These are phyloP conservation scores for Fusarium stilboides DNA, from an alignment of 2,329 filamentous ascomycete species.

Conservation along the genomic window DNA sequence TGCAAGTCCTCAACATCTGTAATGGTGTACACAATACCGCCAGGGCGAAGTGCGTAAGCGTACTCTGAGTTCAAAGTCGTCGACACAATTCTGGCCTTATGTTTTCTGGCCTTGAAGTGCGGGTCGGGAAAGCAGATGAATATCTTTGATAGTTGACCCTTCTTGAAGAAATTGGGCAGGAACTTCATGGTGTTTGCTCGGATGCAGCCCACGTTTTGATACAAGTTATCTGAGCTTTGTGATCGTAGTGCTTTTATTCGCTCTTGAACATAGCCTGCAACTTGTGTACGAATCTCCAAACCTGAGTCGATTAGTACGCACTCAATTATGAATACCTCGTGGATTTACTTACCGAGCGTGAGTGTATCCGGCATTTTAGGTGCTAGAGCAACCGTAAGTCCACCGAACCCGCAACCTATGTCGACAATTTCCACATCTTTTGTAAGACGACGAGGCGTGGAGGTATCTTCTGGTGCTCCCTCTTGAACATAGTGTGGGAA, in stretches of 20 bases:
- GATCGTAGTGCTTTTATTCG: constrained; percentile 85
- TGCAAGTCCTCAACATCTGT: constrained; percentile 97
- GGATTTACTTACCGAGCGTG: constrained; percentile 76
- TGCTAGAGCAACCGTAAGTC: constrained; percentile 87
- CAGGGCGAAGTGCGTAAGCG: constrained; percentile 86
- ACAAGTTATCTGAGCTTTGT: constrained; percentile 72
- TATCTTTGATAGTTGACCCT: constrained; percentile 86
- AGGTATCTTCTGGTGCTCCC: constrained; percentile 52
- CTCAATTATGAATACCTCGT: not conserved
- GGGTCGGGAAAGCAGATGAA: constrained; percentile 99
- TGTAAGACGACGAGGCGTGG: constrained; percentile 49
- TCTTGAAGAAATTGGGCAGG: constrained; percentile 95
- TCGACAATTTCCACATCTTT: constrained; percentile 92
- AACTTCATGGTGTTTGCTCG: constrained; percentile 99
- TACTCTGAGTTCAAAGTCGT: constrained; percentile 93
- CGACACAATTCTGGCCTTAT: constrained; percentile 96
- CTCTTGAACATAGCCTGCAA: constrained; percentile 91
- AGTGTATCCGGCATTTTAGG: constrained; percentile 86
- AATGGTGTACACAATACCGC: constrained; percentile 94
- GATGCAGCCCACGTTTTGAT: constrained; percentile 90
- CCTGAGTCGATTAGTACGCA: constrained; percentile 63
- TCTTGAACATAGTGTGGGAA: constrained; percentile 80
- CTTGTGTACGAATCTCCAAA: constrained; percentile 92
- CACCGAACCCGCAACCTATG: constrained; percentile 97
- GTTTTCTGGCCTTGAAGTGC: constrained; percentile 97